These are phyloP conservation scores for Peterozyma xylosa DNA, from an alignment of 805 yeast species.

Conservation along the genomic window DNA sequence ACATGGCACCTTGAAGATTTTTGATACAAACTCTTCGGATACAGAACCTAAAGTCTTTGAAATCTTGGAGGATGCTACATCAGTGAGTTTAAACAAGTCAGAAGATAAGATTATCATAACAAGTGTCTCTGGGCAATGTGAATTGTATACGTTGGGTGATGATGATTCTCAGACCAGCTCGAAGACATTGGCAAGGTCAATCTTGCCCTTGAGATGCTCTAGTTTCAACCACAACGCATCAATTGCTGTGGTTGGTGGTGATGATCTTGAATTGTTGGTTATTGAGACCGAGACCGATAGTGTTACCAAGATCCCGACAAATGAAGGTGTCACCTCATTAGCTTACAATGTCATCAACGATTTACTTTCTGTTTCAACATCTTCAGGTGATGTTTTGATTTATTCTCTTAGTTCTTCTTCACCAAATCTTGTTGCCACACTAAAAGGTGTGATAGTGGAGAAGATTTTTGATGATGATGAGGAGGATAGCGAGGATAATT, in stretches of 20 bases:
- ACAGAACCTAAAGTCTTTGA: constrained; percentile 58
- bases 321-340: constrained; percentile 50
- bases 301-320: constrained; percentile 25
- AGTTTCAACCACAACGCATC: constrained; percentile 55
- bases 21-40: constrained; percentile 38
- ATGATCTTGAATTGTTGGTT: constrained; percentile 48
- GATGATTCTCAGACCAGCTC: not conserved
- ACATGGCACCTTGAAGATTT: constrained; percentile 45
- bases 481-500: constrained; percentile 23
- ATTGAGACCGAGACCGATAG: constrained; percentile 30
- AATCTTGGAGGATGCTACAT: constrained; percentile 36
- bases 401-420: constrained; percentile 47
- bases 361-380: constrained; percentile 45
- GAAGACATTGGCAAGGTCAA: constrained; percentile 34
- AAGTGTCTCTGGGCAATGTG: constrained; percentile 35
- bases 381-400: constrained; percentile 52
- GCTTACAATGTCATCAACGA: constrained; percentile 54
- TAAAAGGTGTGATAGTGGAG: constrained; percentile 30
- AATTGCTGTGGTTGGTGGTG: constrained; percentile 57
- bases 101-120: constrained; percentile 23
- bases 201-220: constrained; percentile 42
- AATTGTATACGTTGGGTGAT: constrained; percentile 24
- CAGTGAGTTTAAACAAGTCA: constrained; percentile 20
- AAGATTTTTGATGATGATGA: constrained; percentile 32
- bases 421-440: constrained; percentile 42